Base-by-base conservation (phyloP, 2,329 filamentous ascomycete genomes). In the Fusarium bactridioides region DNA sequence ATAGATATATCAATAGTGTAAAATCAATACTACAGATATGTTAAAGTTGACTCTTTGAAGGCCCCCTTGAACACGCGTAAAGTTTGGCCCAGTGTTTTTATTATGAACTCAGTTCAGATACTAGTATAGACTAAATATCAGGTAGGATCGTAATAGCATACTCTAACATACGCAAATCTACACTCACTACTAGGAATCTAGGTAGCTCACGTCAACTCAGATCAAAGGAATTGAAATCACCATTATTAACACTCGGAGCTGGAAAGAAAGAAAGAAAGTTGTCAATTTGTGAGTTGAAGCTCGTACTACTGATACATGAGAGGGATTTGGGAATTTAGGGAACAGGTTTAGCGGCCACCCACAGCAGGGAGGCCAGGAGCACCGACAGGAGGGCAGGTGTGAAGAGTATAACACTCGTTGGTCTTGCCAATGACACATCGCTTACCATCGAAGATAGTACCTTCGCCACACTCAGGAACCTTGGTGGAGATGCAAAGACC, bases 391-490 rank as follows among this genome's bases (percentile, higher is more conserved):
- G 64, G 64, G 7, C 64, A 68, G 4, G 64, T 57, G 11, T 68
- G 51, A 25, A 69, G 29, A 6, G 64, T 68, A 9, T 68, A 69
- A 27, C 66, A 69, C 25, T 68, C 57, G 4, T 67, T 40, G 0
- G 66, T 63, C 6, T 53, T 63, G 1, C 66, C 57, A 50, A 69
- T 68, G 10, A 69, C 57, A 25, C 66, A 68, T 19, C 51, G 47
- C 31, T 63, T 69, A 1, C 66, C 66, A 16, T 69, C 64, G 27
- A 68, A 69, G 40, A 69, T 38, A 5, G 64, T 57, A 5, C 66
- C 64, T 25, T 69, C 50, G 21, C 66, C 57, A 29, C 64, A 69
- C 3, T 33, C 31, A 7, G 66, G 64, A 0, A 27, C 29, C 44
- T 56, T 62, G 12, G 25, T 25, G 1, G 66, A 68, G 12, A 69